These are phyloP conservation scores for Isatis tinctoria DNA, from an alignment of 345 rosid genomes.

Conservation along the genomic window DNA sequence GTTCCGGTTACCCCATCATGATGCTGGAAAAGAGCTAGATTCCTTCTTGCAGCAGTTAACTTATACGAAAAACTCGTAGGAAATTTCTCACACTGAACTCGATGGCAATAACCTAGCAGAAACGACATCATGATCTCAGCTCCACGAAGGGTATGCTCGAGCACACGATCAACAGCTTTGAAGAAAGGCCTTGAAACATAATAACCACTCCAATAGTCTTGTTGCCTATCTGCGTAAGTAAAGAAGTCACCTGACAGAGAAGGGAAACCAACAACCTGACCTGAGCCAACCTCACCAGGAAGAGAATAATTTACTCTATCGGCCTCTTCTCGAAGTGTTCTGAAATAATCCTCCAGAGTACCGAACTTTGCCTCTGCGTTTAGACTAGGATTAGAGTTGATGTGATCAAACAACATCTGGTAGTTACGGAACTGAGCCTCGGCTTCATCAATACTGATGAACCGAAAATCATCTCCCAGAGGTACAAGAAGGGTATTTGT, in stretches of 20 bases:
- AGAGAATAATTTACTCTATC: constrained; percentile 75
- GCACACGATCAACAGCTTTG: constrained; percentile 95
- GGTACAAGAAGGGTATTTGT: constrained; percentile 92
- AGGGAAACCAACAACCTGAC: constrained; percentile 80
- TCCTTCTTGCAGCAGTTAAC: constrained; percentile 94
- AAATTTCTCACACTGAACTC: constrained; percentile 78
- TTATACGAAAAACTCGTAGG: constrained; percentile 70
- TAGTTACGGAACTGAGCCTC: constrained; percentile 94
- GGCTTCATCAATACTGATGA: constrained; percentile 71
- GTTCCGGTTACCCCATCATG: constrained; percentile 99
- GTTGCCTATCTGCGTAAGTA: constrained; percentile 89
- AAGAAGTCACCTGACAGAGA: constrained; percentile 97
- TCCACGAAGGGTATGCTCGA: constrained; percentile 88
- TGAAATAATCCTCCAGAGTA: constrained; percentile 87
- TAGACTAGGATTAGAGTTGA: constrained; percentile 80
- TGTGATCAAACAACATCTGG: constrained; percentile 83
- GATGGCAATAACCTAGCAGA: constrained; percentile 83
- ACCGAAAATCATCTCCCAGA: constrained; percentile 99
- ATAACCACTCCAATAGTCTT: constrained; percentile 99
- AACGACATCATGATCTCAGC: constrained; percentile 86
- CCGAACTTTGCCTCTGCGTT: constrained; percentile 90
- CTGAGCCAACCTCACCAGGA: constrained; percentile 82
- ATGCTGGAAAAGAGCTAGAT: constrained; percentile 97
- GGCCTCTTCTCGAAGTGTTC: constrained; percentile 73
- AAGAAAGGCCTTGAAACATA: constrained; percentile 97